Evolutionary conservation across 2,329 filamentous ascomycete species (phyloP).

Genomic region (Neonectria ditissima): DNA sequence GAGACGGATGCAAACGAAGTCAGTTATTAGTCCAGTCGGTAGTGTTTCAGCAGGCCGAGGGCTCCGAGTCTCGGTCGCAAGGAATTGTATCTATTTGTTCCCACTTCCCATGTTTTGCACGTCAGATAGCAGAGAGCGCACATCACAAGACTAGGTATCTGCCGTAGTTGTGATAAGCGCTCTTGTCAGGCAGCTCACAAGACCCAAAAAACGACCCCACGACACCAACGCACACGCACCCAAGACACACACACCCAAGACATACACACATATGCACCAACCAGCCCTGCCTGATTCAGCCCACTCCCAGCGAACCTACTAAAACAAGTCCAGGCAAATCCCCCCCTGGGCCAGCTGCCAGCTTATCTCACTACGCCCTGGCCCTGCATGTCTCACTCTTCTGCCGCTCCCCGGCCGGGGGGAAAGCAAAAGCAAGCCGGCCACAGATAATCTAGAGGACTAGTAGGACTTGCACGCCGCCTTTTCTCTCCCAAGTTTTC

Average conservation of each 20-base stretch:
- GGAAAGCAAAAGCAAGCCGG: background rate
- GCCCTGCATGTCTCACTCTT: conserved; percentile 6
- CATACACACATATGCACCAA: background rate
- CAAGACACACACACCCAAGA: too few relatives aligned
- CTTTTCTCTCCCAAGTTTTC: background rate
- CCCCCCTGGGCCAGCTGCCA: background rate
- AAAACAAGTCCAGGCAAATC: too few relatives aligned
- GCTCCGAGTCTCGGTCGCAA: background rate
- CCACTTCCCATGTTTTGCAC: background rate
- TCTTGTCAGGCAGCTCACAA: background rate
- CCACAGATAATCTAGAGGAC: background rate
- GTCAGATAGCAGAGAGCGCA: background rate
- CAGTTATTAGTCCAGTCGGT: background rate
- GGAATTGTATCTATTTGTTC: background rate
- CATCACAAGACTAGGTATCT: background rate
- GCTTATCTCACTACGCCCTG: conserved; percentile 6
- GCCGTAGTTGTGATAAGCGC: background rate
- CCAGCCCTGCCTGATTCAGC: background rate
- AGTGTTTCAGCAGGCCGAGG: background rate
- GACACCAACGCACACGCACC: too few relatives aligned
- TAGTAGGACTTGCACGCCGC: background rate
- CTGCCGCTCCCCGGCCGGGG: background rate
- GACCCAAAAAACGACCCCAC: background rate
- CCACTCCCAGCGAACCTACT: too few relatives aligned
- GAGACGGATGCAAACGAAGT: background rate